These are phyloP conservation scores for Ensete ventricosum DNA, from an alignment of 176 grass and related monocot species.

Conservation along the genomic window DNA sequence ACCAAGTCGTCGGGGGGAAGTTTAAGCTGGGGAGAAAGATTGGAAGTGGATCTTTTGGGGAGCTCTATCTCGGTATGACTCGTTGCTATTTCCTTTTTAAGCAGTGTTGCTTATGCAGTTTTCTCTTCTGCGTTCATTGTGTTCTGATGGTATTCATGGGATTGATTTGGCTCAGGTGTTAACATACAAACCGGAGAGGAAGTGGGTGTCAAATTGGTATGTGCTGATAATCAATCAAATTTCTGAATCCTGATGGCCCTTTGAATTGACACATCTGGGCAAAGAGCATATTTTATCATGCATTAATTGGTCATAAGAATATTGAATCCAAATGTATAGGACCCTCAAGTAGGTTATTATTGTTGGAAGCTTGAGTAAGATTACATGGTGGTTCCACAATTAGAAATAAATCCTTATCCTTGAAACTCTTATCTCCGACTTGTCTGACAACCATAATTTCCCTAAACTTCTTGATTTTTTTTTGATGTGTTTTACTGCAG, in stretches of 20 bases:
- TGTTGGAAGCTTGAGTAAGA: neutral
- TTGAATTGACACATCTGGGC: neutral
- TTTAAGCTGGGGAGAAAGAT: conserved; percentile 97
- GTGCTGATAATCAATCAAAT: conserved; percentile 6
- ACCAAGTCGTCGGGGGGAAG: conserved; percentile 71
- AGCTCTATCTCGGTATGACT: conserved; percentile 68
- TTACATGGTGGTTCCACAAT: neutral
- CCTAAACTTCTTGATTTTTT: neutral
- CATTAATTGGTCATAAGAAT: neutral
- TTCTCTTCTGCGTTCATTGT: conserved; percentile 1
- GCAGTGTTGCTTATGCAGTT: neutral
- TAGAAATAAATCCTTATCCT: too few relatives aligned
- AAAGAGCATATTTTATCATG: neutral
- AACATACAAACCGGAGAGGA: conserved; percentile 49
- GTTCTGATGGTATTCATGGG: neutral
- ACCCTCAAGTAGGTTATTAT: neutral
- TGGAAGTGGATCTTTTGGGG: conserved; percentile 90
- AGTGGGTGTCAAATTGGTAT: conserved; percentile 52
- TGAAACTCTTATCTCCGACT: too few relatives aligned
- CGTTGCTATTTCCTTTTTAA: neutral
- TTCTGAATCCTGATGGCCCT: neutral
- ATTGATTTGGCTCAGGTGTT: conserved; percentile 30
- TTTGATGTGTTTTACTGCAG: neutral
- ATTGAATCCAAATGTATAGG: neutral
- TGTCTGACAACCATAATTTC: neutral